phyloP scores from a whole-genome alignment of 768 basidiomycete genomes.

The Mycena rosella region DNA sequence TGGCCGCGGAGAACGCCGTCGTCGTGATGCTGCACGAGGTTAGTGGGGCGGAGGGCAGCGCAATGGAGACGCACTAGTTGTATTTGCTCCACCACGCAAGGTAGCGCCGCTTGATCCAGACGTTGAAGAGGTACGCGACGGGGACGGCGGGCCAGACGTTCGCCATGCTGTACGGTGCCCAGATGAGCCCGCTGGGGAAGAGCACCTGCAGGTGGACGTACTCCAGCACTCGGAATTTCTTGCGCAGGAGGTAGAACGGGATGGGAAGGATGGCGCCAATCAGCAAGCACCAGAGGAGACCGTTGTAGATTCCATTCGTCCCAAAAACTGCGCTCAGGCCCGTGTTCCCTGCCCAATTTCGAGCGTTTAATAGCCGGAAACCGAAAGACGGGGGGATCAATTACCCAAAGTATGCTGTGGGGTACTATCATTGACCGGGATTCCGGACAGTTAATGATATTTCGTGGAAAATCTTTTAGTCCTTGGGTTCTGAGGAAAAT shows the following conservation, averaged over 20 bases:
- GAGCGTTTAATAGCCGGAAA: conserved; percentile 1
- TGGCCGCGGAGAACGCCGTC: conserved; percentile 48
- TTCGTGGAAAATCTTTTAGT: too few species aligned
- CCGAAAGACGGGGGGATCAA: not conserved
- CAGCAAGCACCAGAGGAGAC: conserved; percentile 44
- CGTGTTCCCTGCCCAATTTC: conserved; percentile 31
- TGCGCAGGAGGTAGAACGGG: conserved; percentile 46
- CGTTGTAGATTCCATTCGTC: conserved; percentile 44
- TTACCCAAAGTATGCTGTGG: conserved; percentile 26
- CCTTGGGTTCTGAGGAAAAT: too few species aligned
- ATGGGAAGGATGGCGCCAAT: conserved; percentile 51
- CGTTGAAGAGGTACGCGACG: conserved; percentile 42
- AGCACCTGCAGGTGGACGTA: conserved; percentile 51
- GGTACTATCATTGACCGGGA: too few species aligned
- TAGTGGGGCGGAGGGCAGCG: not conserved
- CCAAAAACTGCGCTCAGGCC: conserved; percentile 53
- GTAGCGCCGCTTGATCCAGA: conserved; percentile 39
- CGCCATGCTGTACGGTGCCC: conserved; percentile 41
- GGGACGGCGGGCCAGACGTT: conserved; percentile 40
- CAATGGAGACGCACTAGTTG: conserved; percentile 40
- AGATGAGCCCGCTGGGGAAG: conserved; percentile 41
- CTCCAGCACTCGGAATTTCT: conserved; percentile 40
- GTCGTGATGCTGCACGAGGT: conserved; percentile 41
- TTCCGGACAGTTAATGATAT: too few species aligned
- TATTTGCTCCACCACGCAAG: conserved; percentile 46